phyloP scores from a whole-genome alignment of 139 green algal species.

The Chlorella sp. region DNA sequence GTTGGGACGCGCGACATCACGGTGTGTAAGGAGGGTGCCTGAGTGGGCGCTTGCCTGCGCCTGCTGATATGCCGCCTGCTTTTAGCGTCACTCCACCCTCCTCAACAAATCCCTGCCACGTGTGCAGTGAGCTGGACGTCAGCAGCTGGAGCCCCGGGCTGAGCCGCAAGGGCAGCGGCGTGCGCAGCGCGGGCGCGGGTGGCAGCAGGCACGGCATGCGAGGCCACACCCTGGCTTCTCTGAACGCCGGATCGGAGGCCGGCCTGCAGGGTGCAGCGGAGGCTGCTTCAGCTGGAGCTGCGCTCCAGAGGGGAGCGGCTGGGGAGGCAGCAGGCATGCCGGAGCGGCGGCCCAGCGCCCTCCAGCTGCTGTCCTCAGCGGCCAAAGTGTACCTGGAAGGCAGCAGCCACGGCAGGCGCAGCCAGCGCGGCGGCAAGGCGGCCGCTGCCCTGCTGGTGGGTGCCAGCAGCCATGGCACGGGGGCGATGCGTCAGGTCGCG shows the following conservation, averaged over 20 bases:
- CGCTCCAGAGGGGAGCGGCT: no score
- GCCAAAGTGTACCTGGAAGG: constrained; percentile 9
- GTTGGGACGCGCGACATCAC: no score
- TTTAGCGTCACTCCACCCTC: no score
- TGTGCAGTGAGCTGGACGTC: neutral
- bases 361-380: constrained; percentile 16
- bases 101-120: no score
- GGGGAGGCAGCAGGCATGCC: neutral
- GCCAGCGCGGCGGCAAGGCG: constrained; percentile 5
- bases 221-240: neutral
- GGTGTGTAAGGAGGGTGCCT: no score
- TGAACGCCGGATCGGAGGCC: neutral
- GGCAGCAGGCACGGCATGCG: neutral
- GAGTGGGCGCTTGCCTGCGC: no score
- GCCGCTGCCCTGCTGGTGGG: neutral
- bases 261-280: neutral
- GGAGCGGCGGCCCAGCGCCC: constrained; percentile 4
- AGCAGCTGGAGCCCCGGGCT: neutral
- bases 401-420: constrained; percentile 19
- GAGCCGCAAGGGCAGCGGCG: neutral
- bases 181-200: neutral
- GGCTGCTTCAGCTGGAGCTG: neutral
- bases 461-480: neutral
- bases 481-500: neutral
- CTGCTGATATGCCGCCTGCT: no score